Base-by-base conservation (phyloP, 176 grass and related monocot species). In the Musa acuminata region DNA sequence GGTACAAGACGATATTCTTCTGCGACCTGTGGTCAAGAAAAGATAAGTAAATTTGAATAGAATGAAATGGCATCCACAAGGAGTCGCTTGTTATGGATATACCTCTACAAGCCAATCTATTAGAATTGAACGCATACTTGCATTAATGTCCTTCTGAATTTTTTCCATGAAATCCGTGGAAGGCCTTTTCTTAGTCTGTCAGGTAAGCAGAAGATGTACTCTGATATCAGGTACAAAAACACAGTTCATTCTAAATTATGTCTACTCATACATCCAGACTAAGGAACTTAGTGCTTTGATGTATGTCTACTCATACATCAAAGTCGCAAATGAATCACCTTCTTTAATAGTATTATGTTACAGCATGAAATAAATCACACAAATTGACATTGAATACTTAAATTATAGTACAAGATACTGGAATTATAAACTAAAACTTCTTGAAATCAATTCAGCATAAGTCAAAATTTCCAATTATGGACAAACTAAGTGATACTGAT, bases 61-160 rank as follows among this genome's bases (percentile, higher is more conserved):
- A 72, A 49, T 74, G 52, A 58, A 59, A 48, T 73, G 25, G 64
- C 3, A 35, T 63, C 17, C 69, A 70, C 5, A 50, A 23, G 13
- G 25, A 57, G 26, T 24, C 50, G 68, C 1, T 27, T 64, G 14
- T 2, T 53, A 23, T 65, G 66, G 14, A 74, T 67, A 60, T 87
- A 99, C 95, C 79, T 99, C 95, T 11, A 99, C 95, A 83, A 99
- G 95, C 95, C 91, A 99, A 63, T 99, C 95, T 80, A 99, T 84
- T 54, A 99, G 79, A 78, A 99, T 94, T 75, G 95, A 88, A 51
- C 95, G 83, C 95, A 99, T 94, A 82, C 95, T 89, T 55, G 88
- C 81, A 78, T 89, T 94, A 43, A 91, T 89, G 79, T 99, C 95
- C 14, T 85, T 91, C 85, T 99, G 95, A 66, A 94, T 86, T 12